Evolutionary conservation across 164 flowering plant genomes (phyloP).

Genomic region (Santalum album): DNA sequence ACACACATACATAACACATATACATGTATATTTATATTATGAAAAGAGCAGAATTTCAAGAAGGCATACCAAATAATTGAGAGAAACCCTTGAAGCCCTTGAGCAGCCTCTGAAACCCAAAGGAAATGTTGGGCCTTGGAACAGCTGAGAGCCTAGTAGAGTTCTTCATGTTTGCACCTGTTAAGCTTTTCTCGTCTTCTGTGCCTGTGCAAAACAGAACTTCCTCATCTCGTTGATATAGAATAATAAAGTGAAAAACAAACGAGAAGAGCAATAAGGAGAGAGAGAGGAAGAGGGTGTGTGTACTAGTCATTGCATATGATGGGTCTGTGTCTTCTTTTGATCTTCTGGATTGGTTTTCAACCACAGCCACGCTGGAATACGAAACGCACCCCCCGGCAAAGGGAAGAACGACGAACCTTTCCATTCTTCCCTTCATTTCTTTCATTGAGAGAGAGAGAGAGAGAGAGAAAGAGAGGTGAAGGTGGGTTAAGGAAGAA

Average conservation of each 20-base stretch:
- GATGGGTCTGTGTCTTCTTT: conserved; percentile 17
- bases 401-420: conserved; percentile 58
- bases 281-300: not conserved
- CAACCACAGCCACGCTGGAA: conserved; percentile 34
- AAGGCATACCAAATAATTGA: conserved; percentile 58
- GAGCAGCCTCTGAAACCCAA: conserved; percentile 49
- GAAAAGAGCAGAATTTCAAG: not conserved
- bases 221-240: not conserved
- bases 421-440: conserved; percentile 60
- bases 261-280: conserved; percentile 8
- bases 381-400: conserved; percentile 48
- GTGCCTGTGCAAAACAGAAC: conserved; percentile 1
- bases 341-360: conserved; percentile 21
- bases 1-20: too few species aligned
- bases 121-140: conserved; percentile 45
- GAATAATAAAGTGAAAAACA: not conserved
- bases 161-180: conserved; percentile 39
- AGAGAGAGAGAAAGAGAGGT: not conserved
- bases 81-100: conserved; percentile 67
- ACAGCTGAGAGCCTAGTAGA: conserved; percentile 28
- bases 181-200: conserved; percentile 30
- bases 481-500: conserved; percentile 9
- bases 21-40: too few species aligned
- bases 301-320: conserved; percentile 6
- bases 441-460: conserved; percentile 7